Base-by-base conservation (phyloP, 1,284 basidiomycete genomes). In the Mycosarcoma maydis region DNA sequence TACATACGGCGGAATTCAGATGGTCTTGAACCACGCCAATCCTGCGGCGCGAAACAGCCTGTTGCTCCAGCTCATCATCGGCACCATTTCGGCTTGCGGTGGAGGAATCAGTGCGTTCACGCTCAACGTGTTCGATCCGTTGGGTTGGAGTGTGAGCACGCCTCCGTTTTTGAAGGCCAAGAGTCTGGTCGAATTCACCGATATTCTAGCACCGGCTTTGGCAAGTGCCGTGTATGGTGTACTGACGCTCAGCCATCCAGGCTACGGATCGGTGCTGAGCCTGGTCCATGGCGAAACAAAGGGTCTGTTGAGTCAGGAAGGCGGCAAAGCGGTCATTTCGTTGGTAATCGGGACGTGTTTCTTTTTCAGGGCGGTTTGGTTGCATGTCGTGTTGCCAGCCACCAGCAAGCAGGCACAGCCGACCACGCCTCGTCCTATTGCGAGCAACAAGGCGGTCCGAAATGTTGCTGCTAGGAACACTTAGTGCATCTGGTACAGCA, bases 71-170 rank as follows among this genome's bases (percentile, higher is more conserved):
- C 27, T 76, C 29, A 27, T 76, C 36, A 45, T 67, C 19, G 76
- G 68, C 9, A 76, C 73, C 20, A 37, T 78, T 39, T 66, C 66
- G 4, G 72, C 76, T 14, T 76, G 64, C 26, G 74, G 74, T 6
- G 76, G 76, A 17, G 74, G 74, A 0, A 75, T 76, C 56, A 38
- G 47, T 14, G 74, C 74, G 1, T 73, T 74, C 26, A 76, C 75
- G 11, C 61, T 78, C 30, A 61, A 65, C 48, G 65, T 76, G 9
- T 72, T 72, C 23, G 59, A 72, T 30, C 67, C 74, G n/a, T 33
- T 57, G 23, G 75, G 75, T 23, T 78, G 76, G 76, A 47, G 24
- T 16, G 47, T 76, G 13, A 7, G 9, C 6, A 78, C 76, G 0
- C 76, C 73, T 1, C 74, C 74, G 6, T 57, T 73, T 13, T 47